Base-by-base conservation (phyloP, 495 filamentous ascomycete genomes). In the Sphaerosporella brunnea region DNA sequence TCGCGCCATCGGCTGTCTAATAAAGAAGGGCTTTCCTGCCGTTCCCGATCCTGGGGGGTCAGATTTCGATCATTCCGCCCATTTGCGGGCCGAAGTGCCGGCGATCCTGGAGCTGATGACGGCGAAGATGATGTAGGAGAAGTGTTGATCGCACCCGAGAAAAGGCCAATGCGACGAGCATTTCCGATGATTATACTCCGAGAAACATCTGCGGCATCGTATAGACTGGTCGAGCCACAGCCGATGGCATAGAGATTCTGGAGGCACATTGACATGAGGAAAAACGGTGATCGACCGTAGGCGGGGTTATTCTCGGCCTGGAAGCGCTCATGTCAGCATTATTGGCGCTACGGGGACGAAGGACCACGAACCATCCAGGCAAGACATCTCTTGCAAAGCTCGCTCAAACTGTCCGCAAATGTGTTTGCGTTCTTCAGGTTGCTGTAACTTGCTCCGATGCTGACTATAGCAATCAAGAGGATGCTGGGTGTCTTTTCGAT, bases 131-230 rank as follows among this genome's bases (percentile, higher is more conserved):
- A 20, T 23, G 57, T 38, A 2, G 58, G 53, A 7, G 50, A 49
- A 11, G 21, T 19, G 2, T 23, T 34, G 10, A 52, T 16, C 7
- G 49, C 48, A 18, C 57, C 57, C 13, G 53, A 53, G 37, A 63
- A 63, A 24, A 63, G 34, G 11, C 60, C 60, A 10, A 62, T 56
- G 15, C 60, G 53, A 11, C 60, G 60, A 23, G 61, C 51, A 37
- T 57, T 63, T n/a, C 60, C 60, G 26, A 63, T 56, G 0, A 63
- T 51, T 15, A 60, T 49, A 18, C 54, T 54, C 24, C 60, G 47
- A 15, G 60, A 63, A 19, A 59, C 57, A 40, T 63, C 60, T 11
- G 60, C 60, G 20, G 56, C 56, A 40, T 63, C 60, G 32, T 63
- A 63, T 16, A 63, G 56, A 23, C 51, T 55, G 24, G 57, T 51